Conservation (phyloP, 2,329 filamentous ascomycete species). For the Aspergillus sp. region DNA sequence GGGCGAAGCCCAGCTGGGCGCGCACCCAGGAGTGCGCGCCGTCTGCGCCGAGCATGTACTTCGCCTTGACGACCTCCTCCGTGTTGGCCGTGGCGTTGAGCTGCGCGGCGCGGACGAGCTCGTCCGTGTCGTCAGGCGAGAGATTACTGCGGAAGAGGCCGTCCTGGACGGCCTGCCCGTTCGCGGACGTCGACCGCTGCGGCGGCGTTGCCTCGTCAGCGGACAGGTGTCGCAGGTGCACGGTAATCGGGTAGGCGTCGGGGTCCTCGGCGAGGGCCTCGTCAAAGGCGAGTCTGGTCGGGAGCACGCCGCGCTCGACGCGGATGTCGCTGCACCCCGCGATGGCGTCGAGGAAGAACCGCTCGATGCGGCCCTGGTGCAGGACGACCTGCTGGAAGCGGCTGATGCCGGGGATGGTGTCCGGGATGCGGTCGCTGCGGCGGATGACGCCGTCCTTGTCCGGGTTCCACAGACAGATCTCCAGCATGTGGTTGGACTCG, state of each 20-base stretch:
- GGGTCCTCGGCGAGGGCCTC: slow-evolving; percentile 48
- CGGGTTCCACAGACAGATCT: slow-evolving; percentile 53
- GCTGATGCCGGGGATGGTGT: slow-evolving; percentile 61
- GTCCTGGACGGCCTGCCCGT: slow-evolving; percentile 40
- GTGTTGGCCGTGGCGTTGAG: slow-evolving; percentile 16
- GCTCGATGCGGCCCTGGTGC: slow-evolving; percentile 70
- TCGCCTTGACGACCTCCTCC: slow-evolving; percentile 49
- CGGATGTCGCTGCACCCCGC: slow-evolving; percentile 52
- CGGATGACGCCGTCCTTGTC: slow-evolving; percentile 57
- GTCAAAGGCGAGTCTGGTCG: slow-evolving; percentile 55
- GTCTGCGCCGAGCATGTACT: slow-evolving; percentile 68
- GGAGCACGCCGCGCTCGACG: slow-evolving; percentile 62
- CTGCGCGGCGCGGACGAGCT: slow-evolving; percentile 39
- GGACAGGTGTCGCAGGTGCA: slow-evolving; percentile 57
- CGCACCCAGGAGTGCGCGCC: slow-evolving; percentile 68
- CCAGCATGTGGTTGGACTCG: slow-evolving; percentile 26
- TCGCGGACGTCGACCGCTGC: slow-evolving; percentile 35
- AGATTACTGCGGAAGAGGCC: slow-evolving; percentile 64
- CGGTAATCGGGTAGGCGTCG: slow-evolving; percentile 59
- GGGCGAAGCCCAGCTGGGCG: slow-evolving; percentile 55
- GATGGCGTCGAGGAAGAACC: slow-evolving; percentile 64
- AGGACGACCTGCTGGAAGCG: slow-evolving; percentile 66
- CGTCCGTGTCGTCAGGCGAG: slow-evolving; percentile 56
- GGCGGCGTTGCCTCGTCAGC: slow-evolving; percentile 58
- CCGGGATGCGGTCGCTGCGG: slow-evolving; percentile 60